A percentile compares a stretch with the other conserved stretches of the same genome.
Conservation (phyloP, 345 rosid species). For the Populus euphratica region DNA sequence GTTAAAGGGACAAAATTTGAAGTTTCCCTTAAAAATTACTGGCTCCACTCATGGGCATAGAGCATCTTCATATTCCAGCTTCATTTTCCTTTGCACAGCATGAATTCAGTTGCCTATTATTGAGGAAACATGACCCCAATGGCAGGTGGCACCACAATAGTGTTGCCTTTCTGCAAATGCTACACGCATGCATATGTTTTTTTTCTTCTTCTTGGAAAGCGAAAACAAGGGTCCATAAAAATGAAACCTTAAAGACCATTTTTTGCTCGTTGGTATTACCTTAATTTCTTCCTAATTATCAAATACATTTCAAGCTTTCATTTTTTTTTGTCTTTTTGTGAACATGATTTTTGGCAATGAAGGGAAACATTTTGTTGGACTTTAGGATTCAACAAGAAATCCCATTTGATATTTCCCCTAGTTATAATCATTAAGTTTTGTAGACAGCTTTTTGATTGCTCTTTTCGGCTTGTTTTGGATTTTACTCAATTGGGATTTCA, state of each 20-base stretch:
- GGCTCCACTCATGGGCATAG: too few species aligned
- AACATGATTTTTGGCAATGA: background rate
- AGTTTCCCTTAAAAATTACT: too few species aligned
- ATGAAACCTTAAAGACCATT: background rate
- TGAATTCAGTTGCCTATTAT: too few species aligned
- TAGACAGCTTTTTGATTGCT: background rate
- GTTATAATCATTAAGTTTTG: background rate
- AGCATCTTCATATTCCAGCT: too few species aligned
- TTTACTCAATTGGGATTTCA: slow-evolving; percentile 1
- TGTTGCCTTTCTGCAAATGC: background rate
- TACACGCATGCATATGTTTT: background rate
- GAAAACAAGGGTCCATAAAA: background rate
- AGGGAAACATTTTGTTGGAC: background rate
- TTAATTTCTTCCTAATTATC: too few species aligned
- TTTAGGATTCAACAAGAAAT: background rate
- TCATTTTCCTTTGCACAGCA: too few species aligned
- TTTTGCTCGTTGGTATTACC: background rate
- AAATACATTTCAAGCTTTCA: too few species aligned
- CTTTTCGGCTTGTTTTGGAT: background rate
- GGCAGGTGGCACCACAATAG: background rate
- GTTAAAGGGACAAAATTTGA: too few species aligned
- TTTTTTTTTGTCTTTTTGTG: too few species aligned
- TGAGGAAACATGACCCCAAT: background rate
- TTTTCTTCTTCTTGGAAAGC: background rate
- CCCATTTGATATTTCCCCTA: background rate